Percentiles rank a stretch among this genome's conserved stretches.
These are phyloP conservation scores for Dendrocalamus sinicus DNA, from an alignment of 176 grass and related monocot species.

Conservation along the genomic window DNA sequence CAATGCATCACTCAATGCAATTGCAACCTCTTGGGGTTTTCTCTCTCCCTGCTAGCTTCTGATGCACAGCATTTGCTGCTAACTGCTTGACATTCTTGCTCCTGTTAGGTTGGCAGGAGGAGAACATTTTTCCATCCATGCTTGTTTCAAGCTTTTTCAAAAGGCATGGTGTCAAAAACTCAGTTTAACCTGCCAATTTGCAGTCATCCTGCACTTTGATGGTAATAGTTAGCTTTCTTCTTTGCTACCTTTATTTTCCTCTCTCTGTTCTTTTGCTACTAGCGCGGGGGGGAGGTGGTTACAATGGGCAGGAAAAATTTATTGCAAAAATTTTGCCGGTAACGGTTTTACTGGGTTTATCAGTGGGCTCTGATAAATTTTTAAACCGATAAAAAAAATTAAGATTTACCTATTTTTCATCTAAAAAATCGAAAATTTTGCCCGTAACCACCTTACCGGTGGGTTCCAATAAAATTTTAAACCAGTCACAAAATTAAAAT, in stretches of 20 bases:
- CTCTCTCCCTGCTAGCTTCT: background rate
- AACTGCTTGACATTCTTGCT: background rate
- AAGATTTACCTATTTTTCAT: no score
- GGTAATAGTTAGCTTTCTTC: background rate
- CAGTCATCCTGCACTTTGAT: background rate
- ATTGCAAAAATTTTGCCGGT: no score
- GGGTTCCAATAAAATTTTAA: no score
- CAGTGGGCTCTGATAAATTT: no score
- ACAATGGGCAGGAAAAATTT: background rate
- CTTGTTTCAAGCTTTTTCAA: slow-evolving; percentile 12
- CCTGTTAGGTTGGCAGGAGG: background rate
- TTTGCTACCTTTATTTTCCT: background rate
- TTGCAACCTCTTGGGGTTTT: background rate
- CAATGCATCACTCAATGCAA: slow-evolving; percentile 7
- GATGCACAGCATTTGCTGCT: slow-evolving; percentile 23
- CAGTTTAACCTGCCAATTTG: background rate
- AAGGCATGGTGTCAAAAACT: background rate
- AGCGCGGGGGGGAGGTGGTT: no score
- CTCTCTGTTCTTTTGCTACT: background rate
- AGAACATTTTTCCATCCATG: slow-evolving; percentile 28
- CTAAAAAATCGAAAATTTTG: no score
- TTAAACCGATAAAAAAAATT: no score
- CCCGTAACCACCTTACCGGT: no score
- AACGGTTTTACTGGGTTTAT: no score
- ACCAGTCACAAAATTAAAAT: no score